Base-by-base conservation (phyloP, 352 stramenopile genomes). In the Globisporangium barbulae region DNA sequence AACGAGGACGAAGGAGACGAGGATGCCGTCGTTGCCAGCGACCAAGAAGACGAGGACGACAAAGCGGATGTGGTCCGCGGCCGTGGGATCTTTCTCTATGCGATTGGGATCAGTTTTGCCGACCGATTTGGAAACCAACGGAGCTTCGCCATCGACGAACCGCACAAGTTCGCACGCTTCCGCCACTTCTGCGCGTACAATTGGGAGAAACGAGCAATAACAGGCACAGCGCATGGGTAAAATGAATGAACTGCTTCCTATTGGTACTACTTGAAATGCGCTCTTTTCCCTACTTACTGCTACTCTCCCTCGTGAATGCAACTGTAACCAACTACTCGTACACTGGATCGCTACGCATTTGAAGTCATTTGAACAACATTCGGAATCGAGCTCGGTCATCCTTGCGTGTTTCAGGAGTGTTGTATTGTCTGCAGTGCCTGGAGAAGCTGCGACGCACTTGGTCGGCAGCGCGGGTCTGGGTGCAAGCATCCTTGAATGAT, bases 401-500 rank as follows among this genome's bases (percentile, higher is more conserved):
- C 21, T 21, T 19, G 50, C 19, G 50, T 56, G 30, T 56, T 56
- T 56, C 19, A 56, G 17, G 30, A 42, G 10, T 69, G 67, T 61
- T 67, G 68, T 48, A 63, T 44, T 22, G 73, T 80, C 25, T 86
- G 72, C 31, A 92, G 60, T 9, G 73, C 76, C 49, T 89, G 76
- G 12, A 88, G 69, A 15, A 91, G 68, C 65, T 91, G 80, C n/a
- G 69, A 74, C 13, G 82, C 78, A 9, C 72, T 83, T 42, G 80
- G 80, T 64, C 82, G 80, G 59, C 79, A 89, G 17, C 79, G 71
- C 28, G 82, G 82, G 49, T 91, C 80, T 0, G 77, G 75, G 44
- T 89, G 82, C 31, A 91, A 73, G 45, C 82, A 91, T 7, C 82
- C 74, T 57, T 86, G 76, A 44, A 88, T 81, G 49, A 91, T 84